Percentiles rank a stretch among this genome's conserved stretches.
These are phyloP conservation scores for Dunaliella primolecta DNA, from an alignment of 139 green algal genomes.

Conservation along the genomic window DNA sequence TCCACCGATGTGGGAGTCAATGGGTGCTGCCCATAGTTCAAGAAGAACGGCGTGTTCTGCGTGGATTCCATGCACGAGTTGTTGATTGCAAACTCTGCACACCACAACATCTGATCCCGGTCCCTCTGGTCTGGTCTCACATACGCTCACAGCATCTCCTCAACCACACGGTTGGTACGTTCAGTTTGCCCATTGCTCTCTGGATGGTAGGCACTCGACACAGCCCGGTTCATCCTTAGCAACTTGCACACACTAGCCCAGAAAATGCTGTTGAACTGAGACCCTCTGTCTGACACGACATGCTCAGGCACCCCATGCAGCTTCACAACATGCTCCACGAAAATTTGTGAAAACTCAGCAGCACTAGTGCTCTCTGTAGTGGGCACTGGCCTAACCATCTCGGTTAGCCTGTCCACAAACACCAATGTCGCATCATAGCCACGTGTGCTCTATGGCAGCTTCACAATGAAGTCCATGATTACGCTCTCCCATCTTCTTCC, in stretches of 20 bases:
- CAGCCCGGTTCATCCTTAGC: constrained; percentile 12
- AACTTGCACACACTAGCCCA: constrained; percentile 28
- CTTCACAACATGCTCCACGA: constrained; percentile 26
- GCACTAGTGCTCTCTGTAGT: not conserved
- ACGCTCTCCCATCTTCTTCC: constrained; percentile 2
- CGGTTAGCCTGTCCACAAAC: constrained; percentile 44
- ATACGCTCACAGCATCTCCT: constrained; percentile 49
- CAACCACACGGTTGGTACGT: constrained; percentile 44
- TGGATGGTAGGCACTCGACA: constrained; percentile 53
- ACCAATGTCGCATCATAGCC: constrained; percentile 31
- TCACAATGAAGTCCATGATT: not conserved
- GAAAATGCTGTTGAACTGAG: constrained; percentile 30
- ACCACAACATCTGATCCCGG: not conserved
- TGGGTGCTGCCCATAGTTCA: constrained; percentile 7
- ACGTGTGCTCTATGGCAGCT: constrained; percentile 18
- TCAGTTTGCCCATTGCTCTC: constrained; percentile 71
- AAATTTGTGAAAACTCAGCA: constrained; percentile 21
- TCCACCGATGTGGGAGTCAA: not conserved
- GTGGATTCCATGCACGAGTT: constrained; percentile 10
- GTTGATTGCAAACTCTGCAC: constrained; percentile 28
- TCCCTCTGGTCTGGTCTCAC: constrained; percentile 22
- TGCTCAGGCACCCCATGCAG: constrained; percentile 27
- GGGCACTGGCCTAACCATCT: constrained; percentile 34
- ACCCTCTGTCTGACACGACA: constrained; percentile 40
- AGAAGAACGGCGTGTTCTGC: constrained; percentile 3